Evolutionary conservation across 495 filamentous ascomycete species (phyloP), one percentile per base, ranked within the genome.

Genomic region (Lasiosphaeria miniovina): DNA sequence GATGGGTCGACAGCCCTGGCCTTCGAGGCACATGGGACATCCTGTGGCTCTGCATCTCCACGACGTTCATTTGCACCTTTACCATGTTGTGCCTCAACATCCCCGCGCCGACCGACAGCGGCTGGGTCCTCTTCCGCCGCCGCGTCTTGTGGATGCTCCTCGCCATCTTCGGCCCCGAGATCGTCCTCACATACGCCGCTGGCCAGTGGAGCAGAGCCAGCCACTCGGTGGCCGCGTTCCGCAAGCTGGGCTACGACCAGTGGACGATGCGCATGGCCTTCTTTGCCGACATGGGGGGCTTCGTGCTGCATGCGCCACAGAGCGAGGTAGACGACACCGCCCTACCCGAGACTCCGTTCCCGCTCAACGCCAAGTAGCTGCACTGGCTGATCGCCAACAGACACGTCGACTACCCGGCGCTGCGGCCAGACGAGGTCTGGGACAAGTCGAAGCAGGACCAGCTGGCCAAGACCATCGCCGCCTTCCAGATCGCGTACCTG

Each of bases 221-320:
- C 15, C 24, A 50, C 36, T 61, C 58, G 2, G 36, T 67, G 5
- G 15, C 50, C 17, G 49, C 24, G 7, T 65, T 73, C 36, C 61
- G 56, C 35, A 14, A 24, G 8, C 48, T 65, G 12, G 66, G 66
- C 14, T 53, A 65, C 34, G 24, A 54, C 5, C 12, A 61, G 2
- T 78, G 75, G 76, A 76, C 74, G 1, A 56, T 75, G 38, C 48
- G 38, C 8, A 68, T 73, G 34, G 76, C 52, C 15, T 77, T 75
- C 58, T 77, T 63, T 55, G 72, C 73, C 15, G 65, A 78, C 53
- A 74, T 66, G 58, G 77, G 77, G 41, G 75, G 74, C 10, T 66
- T 77, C 59, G 12, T 67, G 15, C 62, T 73, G n/a, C n/a, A n/a
- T n/a, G n/a, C n/a, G n/a, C n/a, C n/a, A n/a, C n/a, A n/a, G n/a